A percentile compares a stretch with the other conserved stretches of the same genome.
phyloP scores from a whole-genome alignment of 257 asterid genomes.

The Forsythia viridissima region DNA sequence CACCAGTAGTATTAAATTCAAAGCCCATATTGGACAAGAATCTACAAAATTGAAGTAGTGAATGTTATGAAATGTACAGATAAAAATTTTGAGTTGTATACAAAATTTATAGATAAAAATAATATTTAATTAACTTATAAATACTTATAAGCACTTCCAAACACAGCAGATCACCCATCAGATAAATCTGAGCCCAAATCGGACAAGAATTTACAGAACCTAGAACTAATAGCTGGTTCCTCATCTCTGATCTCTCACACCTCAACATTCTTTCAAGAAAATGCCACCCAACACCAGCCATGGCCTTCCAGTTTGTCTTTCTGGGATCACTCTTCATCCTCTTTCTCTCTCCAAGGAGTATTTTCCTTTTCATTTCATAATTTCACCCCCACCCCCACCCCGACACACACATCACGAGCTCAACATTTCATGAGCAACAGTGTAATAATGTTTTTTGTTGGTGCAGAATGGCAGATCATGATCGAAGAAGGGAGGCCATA shows the following conservation, averaged over 20 bases:
- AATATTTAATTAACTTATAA: no score
- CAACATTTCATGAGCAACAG: background rate
- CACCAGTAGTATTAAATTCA: background rate
- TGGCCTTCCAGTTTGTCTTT: conserved; percentile 47
- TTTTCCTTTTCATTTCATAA: conserved; percentile 22
- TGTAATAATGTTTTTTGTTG: background rate
- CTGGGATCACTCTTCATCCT: conserved; percentile 33
- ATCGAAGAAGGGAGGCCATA: conserved; percentile 40
- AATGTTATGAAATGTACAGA: no score
- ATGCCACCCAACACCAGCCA: conserved; percentile 28
- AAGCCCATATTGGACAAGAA: no score
- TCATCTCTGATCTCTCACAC: background rate
- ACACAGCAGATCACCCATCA: background rate
- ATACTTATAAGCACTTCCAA: no score
- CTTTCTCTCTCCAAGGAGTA: conserved; percentile 39
- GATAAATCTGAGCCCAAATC: background rate
- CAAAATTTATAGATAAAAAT: no score
- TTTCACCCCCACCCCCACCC: background rate
- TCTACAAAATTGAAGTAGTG: no score
- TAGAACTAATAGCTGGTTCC: background rate
- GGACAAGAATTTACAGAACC: background rate
- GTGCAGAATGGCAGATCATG: conserved; percentile 47
- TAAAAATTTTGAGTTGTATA: no score
- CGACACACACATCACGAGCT: background rate
- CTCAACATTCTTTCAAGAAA: background rate